Evolutionary conservation across 108 stramenopile species (phyloP).

Genomic region (Halocafeteria seosinensis): DNA sequence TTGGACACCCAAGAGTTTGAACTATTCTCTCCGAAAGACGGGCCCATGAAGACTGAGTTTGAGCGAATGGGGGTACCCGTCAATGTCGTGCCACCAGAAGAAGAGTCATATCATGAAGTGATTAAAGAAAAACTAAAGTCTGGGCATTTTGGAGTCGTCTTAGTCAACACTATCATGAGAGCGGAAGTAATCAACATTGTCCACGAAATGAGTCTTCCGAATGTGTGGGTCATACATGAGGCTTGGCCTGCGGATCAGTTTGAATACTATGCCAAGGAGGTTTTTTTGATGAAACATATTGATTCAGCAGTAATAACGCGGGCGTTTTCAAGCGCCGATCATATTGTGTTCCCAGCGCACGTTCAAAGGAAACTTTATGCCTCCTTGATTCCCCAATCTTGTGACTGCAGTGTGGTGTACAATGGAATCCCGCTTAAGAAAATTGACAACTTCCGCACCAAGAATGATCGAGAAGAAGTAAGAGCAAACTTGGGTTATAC

Average conservation of each 20-base stretch:
- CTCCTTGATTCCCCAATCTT: background rate
- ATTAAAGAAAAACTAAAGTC: background rate
- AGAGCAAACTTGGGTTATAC: background rate
- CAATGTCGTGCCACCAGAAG: background rate
- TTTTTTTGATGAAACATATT: background rate
- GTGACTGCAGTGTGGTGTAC: background rate
- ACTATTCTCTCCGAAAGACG: background rate
- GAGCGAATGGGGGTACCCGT: background rate
- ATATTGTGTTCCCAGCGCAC: background rate
- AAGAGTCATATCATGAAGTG: background rate
- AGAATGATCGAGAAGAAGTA: background rate
- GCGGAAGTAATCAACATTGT: background rate
- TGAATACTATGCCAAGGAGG: background rate
- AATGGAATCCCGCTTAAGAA: background rate
- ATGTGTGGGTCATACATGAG: background rate
- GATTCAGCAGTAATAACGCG: background rate
- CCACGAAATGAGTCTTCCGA: background rate
- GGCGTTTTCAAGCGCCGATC: background rate
- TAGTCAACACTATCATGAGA: conserved; percentile 1
- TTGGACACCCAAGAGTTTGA: background rate
- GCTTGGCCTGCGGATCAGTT: conserved; percentile 1
- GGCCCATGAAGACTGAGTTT: background rate
- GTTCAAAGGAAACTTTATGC: background rate
- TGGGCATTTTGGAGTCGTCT: background rate
- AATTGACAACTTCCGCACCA: background rate